Evolutionary conservation across 2,329 filamentous ascomycete genomes (phyloP).

Genomic region (Paraconiothyrium brasiliense): DNA sequence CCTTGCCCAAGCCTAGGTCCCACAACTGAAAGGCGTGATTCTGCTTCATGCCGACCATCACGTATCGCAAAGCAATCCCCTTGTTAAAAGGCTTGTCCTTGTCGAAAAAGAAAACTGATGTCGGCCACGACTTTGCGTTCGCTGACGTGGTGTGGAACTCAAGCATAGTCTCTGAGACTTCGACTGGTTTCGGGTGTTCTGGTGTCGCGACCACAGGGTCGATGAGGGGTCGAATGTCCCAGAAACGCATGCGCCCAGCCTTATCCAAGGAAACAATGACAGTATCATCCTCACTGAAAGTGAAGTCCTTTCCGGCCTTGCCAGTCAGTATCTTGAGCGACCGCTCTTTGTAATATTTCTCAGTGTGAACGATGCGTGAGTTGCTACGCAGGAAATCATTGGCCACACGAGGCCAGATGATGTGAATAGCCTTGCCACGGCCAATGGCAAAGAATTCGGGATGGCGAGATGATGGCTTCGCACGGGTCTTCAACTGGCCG

Average conservation of each 20-base stretch:
- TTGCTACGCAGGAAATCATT: slow-evolving; percentile 60
- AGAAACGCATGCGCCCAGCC: slow-evolving; percentile 95
- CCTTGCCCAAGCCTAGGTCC: slow-evolving; percentile 94
- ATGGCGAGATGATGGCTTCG: slow-evolving; percentile 86
- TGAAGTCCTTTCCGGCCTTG: slow-evolving; percentile 98
- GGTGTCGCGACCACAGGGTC: slow-evolving; percentile 57
- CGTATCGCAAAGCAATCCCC: slow-evolving; percentile 87
- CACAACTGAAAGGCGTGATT: slow-evolving; percentile 98
- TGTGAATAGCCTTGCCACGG: slow-evolving; percentile 93
- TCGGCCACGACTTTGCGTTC: slow-evolving; percentile 94
- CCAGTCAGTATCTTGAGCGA: slow-evolving; percentile 94
- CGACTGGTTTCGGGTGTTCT: slow-evolving; percentile 62
- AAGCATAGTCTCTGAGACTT: slow-evolving; percentile 86
- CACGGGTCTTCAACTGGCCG: slow-evolving; percentile 93
- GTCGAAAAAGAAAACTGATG: slow-evolving; percentile 93
- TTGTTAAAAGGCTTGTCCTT: slow-evolving; percentile 94
- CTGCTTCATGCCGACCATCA: slow-evolving; percentile 98
- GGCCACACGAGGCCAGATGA: slow-evolving; percentile 73
- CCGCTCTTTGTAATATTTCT: slow-evolving; percentile 85
- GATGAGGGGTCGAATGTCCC: slow-evolving; percentile 88
- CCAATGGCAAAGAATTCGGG: slow-evolving; percentile 95
- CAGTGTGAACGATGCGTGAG: slow-evolving; percentile 77
- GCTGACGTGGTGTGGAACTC: slow-evolving; percentile 87
- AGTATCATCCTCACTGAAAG: slow-evolving; percentile 95
- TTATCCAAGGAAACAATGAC: slow-evolving; percentile 96